Evolutionary conservation across 352 stramenopile species (phyloP).

Genomic region (Phytophthora hybrid): DNA sequence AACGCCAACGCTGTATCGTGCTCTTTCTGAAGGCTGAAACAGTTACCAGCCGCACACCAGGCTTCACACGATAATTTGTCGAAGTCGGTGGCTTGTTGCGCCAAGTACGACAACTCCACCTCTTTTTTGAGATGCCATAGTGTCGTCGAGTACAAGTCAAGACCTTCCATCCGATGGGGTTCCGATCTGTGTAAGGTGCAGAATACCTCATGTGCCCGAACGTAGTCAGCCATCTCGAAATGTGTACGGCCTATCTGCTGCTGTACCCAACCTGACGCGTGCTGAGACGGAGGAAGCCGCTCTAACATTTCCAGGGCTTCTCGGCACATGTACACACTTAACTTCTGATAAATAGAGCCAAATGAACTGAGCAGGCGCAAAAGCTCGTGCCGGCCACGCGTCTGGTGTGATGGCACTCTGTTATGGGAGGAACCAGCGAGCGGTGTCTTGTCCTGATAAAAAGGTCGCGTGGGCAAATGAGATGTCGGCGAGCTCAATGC

Average conservation of each 20-base stretch:
- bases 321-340: conserved; percentile 81
- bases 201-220: conserved; percentile 88
- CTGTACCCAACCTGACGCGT: conserved; percentile 93
- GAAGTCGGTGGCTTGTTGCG: conserved; percentile 94
- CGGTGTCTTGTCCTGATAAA: conserved; percentile 34
- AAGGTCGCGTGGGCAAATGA: conserved; percentile 19
- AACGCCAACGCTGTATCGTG: conserved; percentile 96
- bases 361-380: conserved; percentile 73
- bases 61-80: conserved; percentile 94
- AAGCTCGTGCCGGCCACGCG: conserved; percentile 45
- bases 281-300: conserved; percentile 84
- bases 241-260: conserved; percentile 95
- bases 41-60: conserved; percentile 98
- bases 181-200: conserved; percentile 91
- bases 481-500: conserved; percentile 29
- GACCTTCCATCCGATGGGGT: conserved; percentile 93
- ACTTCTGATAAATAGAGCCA: conserved; percentile 76
- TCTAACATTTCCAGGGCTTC: conserved; percentile 92
- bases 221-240: conserved; percentile 97
- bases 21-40: conserved; percentile 98
- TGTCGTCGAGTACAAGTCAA: conserved; percentile 96
- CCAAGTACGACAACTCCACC: conserved; percentile 97
- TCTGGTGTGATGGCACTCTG: conserved; percentile 13
- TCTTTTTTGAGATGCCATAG: conserved; percentile 98
- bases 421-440: conserved; percentile 13